Percentiles rank a stretch among this genome's conserved stretches.
phyloP scores from a whole-genome alignment of 2,329 filamentous ascomycete genomes.

The Sporothrix curviconia region DNA sequence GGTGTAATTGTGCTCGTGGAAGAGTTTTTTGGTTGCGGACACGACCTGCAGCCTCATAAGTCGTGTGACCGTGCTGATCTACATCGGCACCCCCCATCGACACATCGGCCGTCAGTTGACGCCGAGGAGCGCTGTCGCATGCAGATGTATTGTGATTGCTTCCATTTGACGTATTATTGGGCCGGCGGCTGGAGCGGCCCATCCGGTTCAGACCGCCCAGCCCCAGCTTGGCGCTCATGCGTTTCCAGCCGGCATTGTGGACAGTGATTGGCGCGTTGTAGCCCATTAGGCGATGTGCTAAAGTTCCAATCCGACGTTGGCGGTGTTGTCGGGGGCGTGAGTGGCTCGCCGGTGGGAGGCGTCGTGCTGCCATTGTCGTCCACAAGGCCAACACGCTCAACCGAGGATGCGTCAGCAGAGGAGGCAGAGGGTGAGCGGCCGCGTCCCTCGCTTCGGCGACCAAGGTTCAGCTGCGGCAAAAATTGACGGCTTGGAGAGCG shows the following conservation, averaged over 20 bases:
- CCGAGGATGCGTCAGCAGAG: conserved; percentile 37
- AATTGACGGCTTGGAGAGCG: conserved; percentile 39
- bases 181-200: conserved; percentile 38
- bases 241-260: conserved; percentile 57
- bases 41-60: conserved; percentile 55
- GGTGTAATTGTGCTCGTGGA: conserved; percentile 10
- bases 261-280: conserved; percentile 49
- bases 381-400: conserved; percentile 46
- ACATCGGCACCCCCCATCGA: conserved; percentile 29
- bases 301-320: conserved; percentile 54
- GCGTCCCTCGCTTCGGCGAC: conserved; percentile 30
- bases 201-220: conserved; percentile 41
- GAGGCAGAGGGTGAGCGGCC: conserved; percentile 38
- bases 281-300: conserved; percentile 43
- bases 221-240: conserved; percentile 55
- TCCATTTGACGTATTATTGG: conserved; percentile 36
- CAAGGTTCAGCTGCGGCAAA: conserved; percentile 36
- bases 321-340: conserved; percentile 70
- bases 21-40: conserved; percentile 36
- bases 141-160: conserved; percentile 33
- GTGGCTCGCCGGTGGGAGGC: conserved; percentile 50
- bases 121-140: conserved; percentile 11
- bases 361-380: conserved; percentile 62
- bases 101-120: conserved; percentile 29
- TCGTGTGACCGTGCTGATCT: conserved; percentile 21